Evolutionary conservation across 768 basidiomycete species (phyloP).

Genomic region (Boletus sp.): DNA sequence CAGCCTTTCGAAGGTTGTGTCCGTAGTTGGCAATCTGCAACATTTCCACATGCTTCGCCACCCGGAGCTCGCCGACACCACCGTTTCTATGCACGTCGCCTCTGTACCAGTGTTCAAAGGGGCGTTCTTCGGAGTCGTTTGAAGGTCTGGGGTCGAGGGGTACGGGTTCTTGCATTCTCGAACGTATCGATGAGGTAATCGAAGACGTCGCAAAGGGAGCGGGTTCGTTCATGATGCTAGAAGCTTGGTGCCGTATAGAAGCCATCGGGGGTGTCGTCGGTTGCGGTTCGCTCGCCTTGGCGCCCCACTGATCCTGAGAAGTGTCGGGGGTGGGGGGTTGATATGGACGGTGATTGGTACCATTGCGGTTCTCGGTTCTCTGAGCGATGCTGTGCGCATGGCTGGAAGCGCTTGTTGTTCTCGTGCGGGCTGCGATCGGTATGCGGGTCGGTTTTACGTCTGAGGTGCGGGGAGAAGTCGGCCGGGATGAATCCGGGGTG

Average conservation of each 20-base stretch:
- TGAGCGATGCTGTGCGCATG: slow-evolving; percentile 32
- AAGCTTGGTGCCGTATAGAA: slow-evolving; percentile 37
- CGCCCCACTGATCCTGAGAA: slow-evolving; percentile 31
- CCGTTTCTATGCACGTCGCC: slow-evolving; percentile 85
- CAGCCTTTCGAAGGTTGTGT: slow-evolving; percentile 47
- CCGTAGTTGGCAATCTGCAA: slow-evolving; percentile 86
- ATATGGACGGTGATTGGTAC: slow-evolving; percentile 21
- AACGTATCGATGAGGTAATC: slow-evolving; percentile 43
- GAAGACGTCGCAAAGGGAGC: slow-evolving; percentile 55
- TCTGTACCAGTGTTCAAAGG: slow-evolving; percentile 89
- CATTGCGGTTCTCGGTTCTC: slow-evolving; percentile 40
- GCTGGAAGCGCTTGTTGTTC: slow-evolving; percentile 44
- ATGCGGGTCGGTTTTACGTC: slow-evolving; percentile 48
- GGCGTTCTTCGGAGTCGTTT: slow-evolving; percentile 75
- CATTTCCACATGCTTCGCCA: slow-evolving; percentile 79
- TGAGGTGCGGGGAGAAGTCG: slow-evolving; percentile 44
- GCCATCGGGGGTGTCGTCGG: slow-evolving; percentile 34
- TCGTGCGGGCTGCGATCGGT: slow-evolving; percentile 41
- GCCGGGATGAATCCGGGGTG: slow-evolving; percentile 38
- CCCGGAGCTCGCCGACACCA: slow-evolving; percentile 81
- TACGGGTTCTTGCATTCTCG: slow-evolving; percentile 33
- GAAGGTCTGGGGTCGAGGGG: slow-evolving; percentile 50
- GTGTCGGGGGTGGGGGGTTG: slow-evolving; percentile 30
- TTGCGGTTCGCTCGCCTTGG: slow-evolving; percentile 29
- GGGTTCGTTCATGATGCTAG: slow-evolving; percentile 61